Evolutionary conservation across 495 filamentous ascomycete genomes (phyloP), one percentile per base, ranked within the genome.

Genomic region (Xylaria acuta): DNA sequence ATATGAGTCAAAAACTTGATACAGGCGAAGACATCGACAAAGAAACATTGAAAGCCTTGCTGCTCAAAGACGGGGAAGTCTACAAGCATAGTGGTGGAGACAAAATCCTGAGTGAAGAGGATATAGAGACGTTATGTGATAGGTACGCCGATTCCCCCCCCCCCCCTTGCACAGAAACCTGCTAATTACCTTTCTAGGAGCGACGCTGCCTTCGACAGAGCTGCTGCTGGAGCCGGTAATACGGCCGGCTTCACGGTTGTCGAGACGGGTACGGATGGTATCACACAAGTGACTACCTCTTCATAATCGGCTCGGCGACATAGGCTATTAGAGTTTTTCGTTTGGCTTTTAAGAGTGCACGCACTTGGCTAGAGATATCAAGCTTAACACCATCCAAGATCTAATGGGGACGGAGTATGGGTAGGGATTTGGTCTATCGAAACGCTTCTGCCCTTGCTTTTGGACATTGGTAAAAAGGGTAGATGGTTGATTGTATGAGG

Each of bases 61-160:
- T 93, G 58, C 78, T 92, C 64, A 88, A 88, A 73, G 88, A 90
- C 75, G 92, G 91, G 27, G 86, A 91, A 81, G 83, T 92, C 18
- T 90, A 86, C 69, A 84, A 87, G 58, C 86, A 88, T 49, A 88
- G 84, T 14, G 82, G 85, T 22, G 81, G 86, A 32, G 81, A 89
- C 51, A 83, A 90, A 54, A 85, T 98, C 51, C 79, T 99, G 49
- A 93, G 88, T 30, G 87, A 97, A 60, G 82, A 86, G 41, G 96
- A 99, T 81, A 79, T 99, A 49, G 86, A 89, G 27, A 88, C 94
- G 5, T 77, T 98, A 73, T 92, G 92, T 69, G 95, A 97, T 83
- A 67, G 80, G 78, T 80, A 74, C 5, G 68, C 62, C 18, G 63
- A 36, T 32, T 2, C 7, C 36, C 14, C 32, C 14, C 32, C 0